phyloP scores from a whole-genome alignment of 176 grass and related monocot genomes.

The Eremochloa ophiuroides region DNA sequence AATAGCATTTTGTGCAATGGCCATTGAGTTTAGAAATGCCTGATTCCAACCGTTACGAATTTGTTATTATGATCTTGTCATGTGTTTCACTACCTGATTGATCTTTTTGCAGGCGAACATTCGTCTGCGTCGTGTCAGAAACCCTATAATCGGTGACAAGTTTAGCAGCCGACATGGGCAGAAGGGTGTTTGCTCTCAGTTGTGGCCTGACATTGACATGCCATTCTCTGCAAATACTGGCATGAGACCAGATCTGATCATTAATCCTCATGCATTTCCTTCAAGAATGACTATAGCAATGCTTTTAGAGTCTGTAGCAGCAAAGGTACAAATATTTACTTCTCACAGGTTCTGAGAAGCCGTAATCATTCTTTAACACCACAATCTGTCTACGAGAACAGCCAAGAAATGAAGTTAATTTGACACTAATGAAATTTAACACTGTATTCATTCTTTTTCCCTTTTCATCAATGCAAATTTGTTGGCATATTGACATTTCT shows the following conservation, averaged over 20 bases:
- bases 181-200: slow-evolving; percentile 94
- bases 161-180: slow-evolving; percentile 99
- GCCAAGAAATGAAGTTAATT: slow-evolving; percentile 13
- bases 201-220: slow-evolving; percentile 98
- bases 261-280: slow-evolving; percentile 98
- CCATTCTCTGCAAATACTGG: slow-evolving; percentile 95
- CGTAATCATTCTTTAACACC: slow-evolving; percentile 20
- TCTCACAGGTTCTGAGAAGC: background rate
- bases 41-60: background rate
- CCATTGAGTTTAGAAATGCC: background rate
- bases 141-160: slow-evolving; percentile 96
- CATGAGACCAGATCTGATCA: slow-evolving; percentile 94
- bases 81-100: background rate
- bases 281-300: slow-evolving; percentile 99
- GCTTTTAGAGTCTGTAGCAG: slow-evolving; percentile 95
- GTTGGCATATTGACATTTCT: slow-evolving; percentile 7
- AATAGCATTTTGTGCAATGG: slow-evolving; percentile 2
- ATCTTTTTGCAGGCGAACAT: slow-evolving; percentile 73
- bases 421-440: background rate
- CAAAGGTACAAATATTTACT: slow-evolving; percentile 59
- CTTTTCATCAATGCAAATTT: background rate
- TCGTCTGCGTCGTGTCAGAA: slow-evolving; percentile 67
- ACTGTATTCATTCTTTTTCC: background rate
- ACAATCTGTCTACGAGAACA: background rate
- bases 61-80: slow-evolving; percentile 1